phyloP scores from a whole-genome alignment of 2,329 filamentous ascomycete genomes.

The Colletotrichum australisinense region DNA sequence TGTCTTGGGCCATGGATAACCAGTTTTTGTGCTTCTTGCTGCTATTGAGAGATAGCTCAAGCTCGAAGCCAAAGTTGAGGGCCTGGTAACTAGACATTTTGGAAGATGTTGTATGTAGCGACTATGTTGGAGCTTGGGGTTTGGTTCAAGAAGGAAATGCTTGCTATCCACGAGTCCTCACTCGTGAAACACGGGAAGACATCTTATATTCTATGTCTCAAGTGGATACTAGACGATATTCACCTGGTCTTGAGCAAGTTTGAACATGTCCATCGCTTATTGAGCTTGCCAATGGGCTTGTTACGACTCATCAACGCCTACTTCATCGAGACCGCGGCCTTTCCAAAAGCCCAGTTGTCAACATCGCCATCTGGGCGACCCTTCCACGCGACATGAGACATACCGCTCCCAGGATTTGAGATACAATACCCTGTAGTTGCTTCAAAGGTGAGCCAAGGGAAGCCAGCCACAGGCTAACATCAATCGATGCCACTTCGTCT shows the following conservation, averaged over 20 bases:
- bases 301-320: background rate
- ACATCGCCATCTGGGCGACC: background rate
- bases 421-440: background rate
- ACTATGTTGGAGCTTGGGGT: background rate
- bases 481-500: background rate
- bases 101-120: too few relatives aligned
- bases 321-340: background rate
- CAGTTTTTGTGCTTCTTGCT: slow-evolving; percentile 47
- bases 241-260: background rate
- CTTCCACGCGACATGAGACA: background rate
- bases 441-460: background rate
- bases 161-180: background rate
- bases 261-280: background rate
- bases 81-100: slow-evolving; percentile 19
- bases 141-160: background rate
- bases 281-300: background rate
- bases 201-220: background rate
- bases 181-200: background rate
- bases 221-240: background rate
- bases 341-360: background rate
- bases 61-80: slow-evolving; percentile 49
- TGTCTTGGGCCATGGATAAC: slow-evolving; percentile 47
- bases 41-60: slow-evolving; percentile 50
- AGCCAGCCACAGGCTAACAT: slow-evolving; percentile 6
- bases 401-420: background rate